These are phyloP conservation scores for Termitomyces sp. DNA, from an alignment of 768 basidiomycete genomes.

Conservation along the genomic window DNA sequence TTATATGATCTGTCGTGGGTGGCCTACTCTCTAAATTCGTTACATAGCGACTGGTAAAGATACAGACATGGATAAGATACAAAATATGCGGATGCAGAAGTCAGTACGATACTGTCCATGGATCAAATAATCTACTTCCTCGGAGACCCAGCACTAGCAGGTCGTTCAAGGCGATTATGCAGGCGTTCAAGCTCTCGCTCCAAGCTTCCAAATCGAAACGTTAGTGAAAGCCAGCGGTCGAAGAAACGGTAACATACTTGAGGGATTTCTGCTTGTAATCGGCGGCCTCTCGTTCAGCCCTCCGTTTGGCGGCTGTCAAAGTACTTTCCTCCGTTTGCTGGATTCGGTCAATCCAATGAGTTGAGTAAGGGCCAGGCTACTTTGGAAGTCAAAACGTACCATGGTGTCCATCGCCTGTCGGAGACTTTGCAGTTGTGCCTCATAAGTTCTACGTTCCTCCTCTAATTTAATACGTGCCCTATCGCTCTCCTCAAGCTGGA, in stretches of 20 bases:
- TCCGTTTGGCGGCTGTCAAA: slow-evolving; percentile 67
- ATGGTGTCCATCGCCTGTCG: slow-evolving; percentile 55
- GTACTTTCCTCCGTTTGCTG: slow-evolving; percentile 69
- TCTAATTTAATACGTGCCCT: slow-evolving; percentile 58
- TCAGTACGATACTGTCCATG: slow-evolving; percentile 8
- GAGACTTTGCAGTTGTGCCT: slow-evolving; percentile 51
- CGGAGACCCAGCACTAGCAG: slow-evolving; percentile 35
- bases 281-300: slow-evolving; percentile 70
- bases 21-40: neutral
- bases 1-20: neutral
- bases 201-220: slow-evolving; percentile 29
- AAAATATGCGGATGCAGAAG: slow-evolving; percentile 5
- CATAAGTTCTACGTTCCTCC: slow-evolving; percentile 58
- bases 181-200: slow-evolving; percentile 69
- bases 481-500: slow-evolving; percentile 56
- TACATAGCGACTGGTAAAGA: slow-evolving; percentile 13
- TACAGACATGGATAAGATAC: slow-evolving; percentile 18
- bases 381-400: slow-evolving; percentile 35
- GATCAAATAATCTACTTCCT: slow-evolving; percentile 20
- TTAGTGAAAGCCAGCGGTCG: slow-evolving; percentile 1
- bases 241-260: slow-evolving; percentile 37
- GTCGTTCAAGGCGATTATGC: slow-evolving; percentile 58
- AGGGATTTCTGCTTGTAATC: slow-evolving; percentile 70
- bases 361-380: neutral
- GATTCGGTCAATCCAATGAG: neutral